Evolutionary conservation across 352 stramenopile genomes (phyloP), one percentile per base, ranked within the genome.

Genomic region (Globisporangium splendens): DNA sequence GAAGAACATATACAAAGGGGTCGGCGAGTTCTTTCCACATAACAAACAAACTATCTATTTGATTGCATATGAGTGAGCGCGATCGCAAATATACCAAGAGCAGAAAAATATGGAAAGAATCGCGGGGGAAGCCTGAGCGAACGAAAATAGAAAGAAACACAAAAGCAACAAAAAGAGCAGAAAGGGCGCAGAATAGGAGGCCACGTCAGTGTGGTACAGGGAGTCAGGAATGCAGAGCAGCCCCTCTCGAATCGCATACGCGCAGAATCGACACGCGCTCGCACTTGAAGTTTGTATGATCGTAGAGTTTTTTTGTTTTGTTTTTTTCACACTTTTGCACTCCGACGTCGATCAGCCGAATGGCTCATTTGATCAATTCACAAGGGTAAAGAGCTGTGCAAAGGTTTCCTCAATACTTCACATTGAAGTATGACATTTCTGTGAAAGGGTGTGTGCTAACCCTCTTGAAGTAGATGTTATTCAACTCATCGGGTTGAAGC

Each of bases 181-280:
- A 55, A 46, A 10, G 1, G 1, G 35, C n/a, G 50, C 31, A 18
- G 50, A 56, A 44, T 6, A 6, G 15, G 28, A 28, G 18, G n/a
- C 18, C 43, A 17, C 17, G 10, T 50, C 2, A 41, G 21, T 13
- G 54, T 61, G 44, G 55, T 31, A 61, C 39, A 24, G 11, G 33
- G 55, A 61, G 55, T 57, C 51, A 57, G 51, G 51, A 11, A 48
- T 18, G 17, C 28, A 55, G 3, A 7, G 35, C 7, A 41, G 35
- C 35, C 35, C 35, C 39, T 44, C 39, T 3, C 39, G 17, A 44
- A 44, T n/a, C 12, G 39, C 12, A 44, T 44, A 44, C 5, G 28
- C 2, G 28, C 28, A 39, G 54, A 61, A 54, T 61, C 55, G 55
- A 54, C 55, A 54, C 44, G 22, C 22, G 17, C 8, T 61, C 54